Base-by-base conservation (phyloP, 2,329 filamentous ascomycete species). In the Scedosporium aurantiacum region DNA sequence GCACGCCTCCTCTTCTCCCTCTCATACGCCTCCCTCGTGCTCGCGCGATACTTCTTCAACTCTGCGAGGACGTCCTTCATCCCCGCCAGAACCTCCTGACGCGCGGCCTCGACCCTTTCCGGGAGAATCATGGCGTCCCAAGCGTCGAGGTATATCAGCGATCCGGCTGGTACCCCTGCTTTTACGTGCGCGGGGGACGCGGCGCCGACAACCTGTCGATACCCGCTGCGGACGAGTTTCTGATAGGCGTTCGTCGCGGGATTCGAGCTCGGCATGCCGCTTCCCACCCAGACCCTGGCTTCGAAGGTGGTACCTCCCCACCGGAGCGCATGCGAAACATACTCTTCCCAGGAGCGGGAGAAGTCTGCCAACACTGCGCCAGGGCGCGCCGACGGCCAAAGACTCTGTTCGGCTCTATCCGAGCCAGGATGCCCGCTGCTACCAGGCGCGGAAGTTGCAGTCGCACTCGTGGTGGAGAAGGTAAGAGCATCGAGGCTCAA, bases 91-190 rank as follows among this genome's bases (percentile, higher is more conserved):
- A 74, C 70, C 6, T 50, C 61, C 32, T 59, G 77, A 23, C 21
- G 21, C 43, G 64, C 52, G 3, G 60, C 61, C 28, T 75, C 63
- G 14, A 64, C 63, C 0, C 52, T 59, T 6, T 77, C 76, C 63
- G 76, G 70, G 2, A 81, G 63, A 14, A 82, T 65, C 60, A 81
- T 78, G 4, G 73, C 74, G 62, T 77, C 75, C 82, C 82, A 85
- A 0, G 82, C 81, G 1, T 73, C 75, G 28, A 77, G 72, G 65
- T 79, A 84, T 45, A 85, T 68, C 61, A 75, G 76, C 0, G 73
- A 70, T 0, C 73, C 70, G 0, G 68, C 57, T 4, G 81, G 81
- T 4, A 78, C 79, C 1, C 82, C 82, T 0, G 79, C 79, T 2
- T 67, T 70, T 16, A 80, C 70, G 60, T 85, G 82, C 21, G 72